phyloP scores from a whole-genome alignment of 2,329 filamentous ascomycete genomes.

The Paecilomyces sp. region DNA sequence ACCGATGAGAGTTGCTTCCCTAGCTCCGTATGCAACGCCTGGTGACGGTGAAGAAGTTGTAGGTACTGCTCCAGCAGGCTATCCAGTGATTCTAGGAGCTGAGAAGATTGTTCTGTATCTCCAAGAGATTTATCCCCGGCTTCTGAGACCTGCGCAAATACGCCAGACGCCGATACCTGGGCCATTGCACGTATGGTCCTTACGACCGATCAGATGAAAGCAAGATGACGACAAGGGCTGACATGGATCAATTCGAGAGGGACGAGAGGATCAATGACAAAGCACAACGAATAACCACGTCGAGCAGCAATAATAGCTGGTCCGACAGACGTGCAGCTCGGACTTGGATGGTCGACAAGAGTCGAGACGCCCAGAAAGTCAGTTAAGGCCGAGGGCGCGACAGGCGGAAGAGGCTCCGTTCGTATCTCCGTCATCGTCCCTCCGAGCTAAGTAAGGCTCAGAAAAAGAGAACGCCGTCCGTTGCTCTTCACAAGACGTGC shows the following conservation, averaged over 20 bases:
- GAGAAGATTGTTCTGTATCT: constrained; percentile 12
- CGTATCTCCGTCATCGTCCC: constrained; percentile 31
- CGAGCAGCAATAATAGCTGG: neutral
- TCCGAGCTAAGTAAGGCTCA: constrained; percentile 13
- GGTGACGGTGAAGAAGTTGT: constrained; percentile 35
- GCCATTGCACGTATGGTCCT: constrained; percentile 14
- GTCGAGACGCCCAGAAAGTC: constrained; percentile 1
- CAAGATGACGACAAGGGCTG: neutral
- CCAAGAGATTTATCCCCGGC: constrained; percentile 14
- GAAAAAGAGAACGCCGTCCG: constrained; percentile 30
- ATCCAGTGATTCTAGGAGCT: constrained; percentile 30
- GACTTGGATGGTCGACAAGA: neutral
- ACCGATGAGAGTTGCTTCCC: constrained; percentile 33
- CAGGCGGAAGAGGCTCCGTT: constrained; percentile 14
- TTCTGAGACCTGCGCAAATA: constrained; percentile 22
- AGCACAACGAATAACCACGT: neutral
- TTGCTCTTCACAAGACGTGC: constrained; percentile 6
- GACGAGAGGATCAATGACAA: neutral
- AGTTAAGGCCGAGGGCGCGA: constrained; percentile 4
- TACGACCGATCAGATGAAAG: neutral
- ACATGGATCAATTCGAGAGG: neutral
- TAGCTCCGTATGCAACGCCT: constrained; percentile 31
- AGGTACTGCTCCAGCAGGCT: constrained; percentile 36
- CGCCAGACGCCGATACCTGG: constrained; percentile 24
- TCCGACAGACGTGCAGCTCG: neutral